phyloP scores from a whole-genome alignment of 2,329 filamentous ascomycete genomes.

The Cladosporium oxysporum region DNA sequence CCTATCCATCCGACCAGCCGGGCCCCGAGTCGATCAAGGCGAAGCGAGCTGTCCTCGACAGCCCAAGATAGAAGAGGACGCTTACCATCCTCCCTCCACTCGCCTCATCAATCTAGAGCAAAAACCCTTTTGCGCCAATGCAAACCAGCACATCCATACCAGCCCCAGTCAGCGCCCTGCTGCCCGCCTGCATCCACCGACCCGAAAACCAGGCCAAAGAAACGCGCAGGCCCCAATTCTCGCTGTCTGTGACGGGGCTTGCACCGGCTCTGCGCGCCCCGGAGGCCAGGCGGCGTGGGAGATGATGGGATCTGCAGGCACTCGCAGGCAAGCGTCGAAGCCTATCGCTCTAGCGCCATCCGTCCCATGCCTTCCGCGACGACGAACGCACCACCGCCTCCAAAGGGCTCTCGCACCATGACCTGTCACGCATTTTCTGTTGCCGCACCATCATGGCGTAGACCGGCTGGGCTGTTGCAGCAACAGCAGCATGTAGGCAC shows the following conservation, averaged over 20 bases:
- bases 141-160: background rate
- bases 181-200: background rate
- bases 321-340: slow-evolving; percentile 6
- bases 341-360: slow-evolving; percentile 3
- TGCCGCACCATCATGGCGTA: slow-evolving; percentile 15
- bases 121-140: background rate
- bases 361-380: background rate
- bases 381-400: slow-evolving; percentile 6
- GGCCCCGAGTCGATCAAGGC: background rate
- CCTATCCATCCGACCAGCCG: background rate
- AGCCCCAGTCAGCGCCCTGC: too few relatives aligned
- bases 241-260: background rate
- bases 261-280: slow-evolving; percentile 2
- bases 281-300: background rate
- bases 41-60: background rate
- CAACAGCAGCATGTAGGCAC: background rate
- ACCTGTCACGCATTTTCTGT: slow-evolving; percentile 9
- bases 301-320: slow-evolving; percentile 12
- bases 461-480: background rate
- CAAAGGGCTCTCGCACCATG: background rate
- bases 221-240: background rate
- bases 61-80: slow-evolving; percentile 1
- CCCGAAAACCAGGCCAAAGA: background rate
- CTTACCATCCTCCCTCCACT: background rate
- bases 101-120: background rate